Evolutionary conservation across 116 monocot genomes (phyloP).

Genomic region (Zostera marina): DNA sequence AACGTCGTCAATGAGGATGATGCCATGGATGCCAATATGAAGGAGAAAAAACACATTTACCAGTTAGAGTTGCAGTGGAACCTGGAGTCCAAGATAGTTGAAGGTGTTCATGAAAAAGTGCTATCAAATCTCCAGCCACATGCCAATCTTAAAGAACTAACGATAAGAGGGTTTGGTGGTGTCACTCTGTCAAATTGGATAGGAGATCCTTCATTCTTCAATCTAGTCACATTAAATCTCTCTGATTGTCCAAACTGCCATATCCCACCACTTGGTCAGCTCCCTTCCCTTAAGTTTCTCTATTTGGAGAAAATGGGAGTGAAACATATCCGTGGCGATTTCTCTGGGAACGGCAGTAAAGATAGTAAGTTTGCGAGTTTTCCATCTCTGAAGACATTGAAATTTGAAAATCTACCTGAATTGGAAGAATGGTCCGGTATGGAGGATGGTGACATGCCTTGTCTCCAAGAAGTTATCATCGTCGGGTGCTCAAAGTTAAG

Average conservation of each 20-base stretch:
- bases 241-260: slow-evolving; percentile 12
- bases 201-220: slow-evolving; percentile 2
- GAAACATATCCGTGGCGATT: slow-evolving; percentile 2
- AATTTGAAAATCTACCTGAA: slow-evolving; percentile 3
- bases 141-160: slow-evolving; percentile 8
- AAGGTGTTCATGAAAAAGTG: slow-evolving; percentile 10
- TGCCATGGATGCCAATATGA: slow-evolving; percentile 13
- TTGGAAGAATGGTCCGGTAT: slow-evolving; percentile 11
- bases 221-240: slow-evolving; percentile 6
- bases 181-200: slow-evolving; percentile 16
- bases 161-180: slow-evolving; percentile 13
- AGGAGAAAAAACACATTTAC: slow-evolving; percentile 10
- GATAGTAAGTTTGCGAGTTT: slow-evolving; percentile 2
- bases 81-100: not conserved
- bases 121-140: slow-evolving; percentile 18
- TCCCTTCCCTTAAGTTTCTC: slow-evolving; percentile 13
- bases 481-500: slow-evolving; percentile 8
- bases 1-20: slow-evolving; percentile 12
- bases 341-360: not conserved
- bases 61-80: slow-evolving; percentile 14
- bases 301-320: slow-evolving; percentile 6
- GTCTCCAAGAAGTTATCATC: slow-evolving; percentile 12
- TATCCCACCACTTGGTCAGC: slow-evolving; percentile 14
- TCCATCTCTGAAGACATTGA: slow-evolving; percentile 8
- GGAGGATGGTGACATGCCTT: slow-evolving; percentile 7